Evolutionary conservation across 2,329 filamentous ascomycete species (phyloP), one percentile per base, ranked within the genome.

Genomic region (Fusarium sp.): DNA sequence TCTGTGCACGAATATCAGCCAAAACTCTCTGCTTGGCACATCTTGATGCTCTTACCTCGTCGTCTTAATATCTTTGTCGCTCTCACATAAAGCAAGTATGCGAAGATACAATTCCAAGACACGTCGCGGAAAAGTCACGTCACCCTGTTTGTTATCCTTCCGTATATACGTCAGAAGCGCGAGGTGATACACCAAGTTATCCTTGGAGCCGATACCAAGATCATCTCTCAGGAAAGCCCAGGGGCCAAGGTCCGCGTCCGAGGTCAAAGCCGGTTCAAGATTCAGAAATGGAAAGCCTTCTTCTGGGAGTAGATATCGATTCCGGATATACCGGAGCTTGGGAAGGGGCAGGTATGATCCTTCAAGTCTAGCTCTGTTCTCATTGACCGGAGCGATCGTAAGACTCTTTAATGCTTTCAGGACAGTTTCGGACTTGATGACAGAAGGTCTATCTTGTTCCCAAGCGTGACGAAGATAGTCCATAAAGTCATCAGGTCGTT

Each of bases 31-130:
- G 25, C 8, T 22, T 28, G 12, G 26, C 9, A 8, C 24, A 19
- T 9, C 3, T 29, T 10, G n/a, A 15, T 42, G 4, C 6, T 11
- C 41, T 39, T 45, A 58, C 48, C 53, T 61, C 8, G 44, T 25
- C 25, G n/a, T 31, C 8, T 28, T 10, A 10, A 26, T 10, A 15
- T 62, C 29, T 7, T n/a, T 7, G 4, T 39, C 34, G 2, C 13
- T 11, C 5, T 42, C 44, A 26, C 48, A 58, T 10, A 19, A 10
- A 4, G 54, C 54, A 7, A 46, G 39, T 6, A 59, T 56, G 35
- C 55, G 51, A 9, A 63, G 44, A 35, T 59, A 63, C 6, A 63
- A 39, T 35, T 59, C 55, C 34, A 59, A 22, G 15, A 59, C 35
- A 12, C 59, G 48, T 7, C 38, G 55, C 3, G 59, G 59, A 36